Conservation (phyloP, 2,329 filamentous ascomycete genomes). For the Ascochyta rabiei region DNA sequence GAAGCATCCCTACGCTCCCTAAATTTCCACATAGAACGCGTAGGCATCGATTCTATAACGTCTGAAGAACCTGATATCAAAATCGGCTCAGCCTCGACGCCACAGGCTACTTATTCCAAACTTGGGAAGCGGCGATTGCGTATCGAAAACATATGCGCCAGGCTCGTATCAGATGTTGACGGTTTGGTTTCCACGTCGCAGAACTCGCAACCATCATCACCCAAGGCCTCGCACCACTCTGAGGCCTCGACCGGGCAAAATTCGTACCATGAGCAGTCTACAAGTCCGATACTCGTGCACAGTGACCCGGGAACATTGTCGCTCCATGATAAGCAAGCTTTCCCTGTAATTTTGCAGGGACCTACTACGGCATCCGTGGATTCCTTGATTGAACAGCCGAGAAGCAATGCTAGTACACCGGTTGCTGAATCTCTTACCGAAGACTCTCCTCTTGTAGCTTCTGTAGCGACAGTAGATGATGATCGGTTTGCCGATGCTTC, state of each 20-base stretch:
- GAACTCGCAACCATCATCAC: slow-evolving; percentile 65
- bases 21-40: slow-evolving; percentile 67
- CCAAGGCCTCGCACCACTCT: slow-evolving; percentile 58
- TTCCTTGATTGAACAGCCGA: slow-evolving; percentile 1
- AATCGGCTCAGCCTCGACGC: slow-evolving; percentile 19
- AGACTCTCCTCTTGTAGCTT: slow-evolving; percentile 22
- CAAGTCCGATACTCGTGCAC: not conserved
- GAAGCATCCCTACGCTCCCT: slow-evolving; percentile 63
- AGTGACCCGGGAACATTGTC: not conserved
- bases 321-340: not conserved
- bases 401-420: not conserved
- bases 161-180: slow-evolving; percentile 70
- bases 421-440: not conserved
- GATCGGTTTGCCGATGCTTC: slow-evolving; percentile 52
- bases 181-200: slow-evolving; percentile 66
- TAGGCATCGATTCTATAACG: slow-evolving; percentile 69
- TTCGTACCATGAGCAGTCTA: slow-evolving; percentile 25
- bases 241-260: slow-evolving; percentile 30
- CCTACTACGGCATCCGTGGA: slow-evolving; percentile 3
- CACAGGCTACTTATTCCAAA: slow-evolving; percentile 51
- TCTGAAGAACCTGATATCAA: slow-evolving; percentile 34
- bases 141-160: slow-evolving; percentile 68
- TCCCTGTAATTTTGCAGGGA: not conserved
- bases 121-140: slow-evolving; percentile 70
- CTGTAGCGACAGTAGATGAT: slow-evolving; percentile 45